phyloP scores from a whole-genome alignment of 1,284 basidiomycete species.

The Crocinoboletus sp. region DNA sequence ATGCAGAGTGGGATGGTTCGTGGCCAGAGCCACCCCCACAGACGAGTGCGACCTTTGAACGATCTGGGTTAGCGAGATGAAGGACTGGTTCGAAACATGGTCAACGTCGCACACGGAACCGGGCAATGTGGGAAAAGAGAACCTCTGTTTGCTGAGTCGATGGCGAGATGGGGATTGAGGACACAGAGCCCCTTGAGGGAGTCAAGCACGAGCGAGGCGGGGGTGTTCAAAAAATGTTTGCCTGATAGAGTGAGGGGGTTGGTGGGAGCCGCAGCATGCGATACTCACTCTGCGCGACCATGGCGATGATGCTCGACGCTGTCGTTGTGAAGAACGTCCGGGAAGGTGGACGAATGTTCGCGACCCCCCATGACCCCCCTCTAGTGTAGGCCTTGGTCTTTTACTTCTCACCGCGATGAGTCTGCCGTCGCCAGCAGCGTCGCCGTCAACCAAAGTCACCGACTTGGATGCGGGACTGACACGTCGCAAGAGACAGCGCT shows the following conservation, averaged over 20 bases:
- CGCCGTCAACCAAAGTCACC: slow-evolving; percentile 24
- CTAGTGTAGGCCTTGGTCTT: neutral
- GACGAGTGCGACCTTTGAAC: slow-evolving; percentile 73
- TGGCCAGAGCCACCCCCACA: slow-evolving; percentile 92
- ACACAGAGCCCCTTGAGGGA: slow-evolving; percentile 70
- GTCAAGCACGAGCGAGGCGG: slow-evolving; percentile 69
- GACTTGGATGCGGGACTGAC: slow-evolving; percentile 24
- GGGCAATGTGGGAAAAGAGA: neutral
- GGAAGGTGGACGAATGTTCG: slow-evolving; percentile 2
- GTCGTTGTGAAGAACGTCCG: slow-evolving; percentile 1
- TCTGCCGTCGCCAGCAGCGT: slow-evolving; percentile 32
- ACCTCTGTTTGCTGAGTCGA: slow-evolving; percentile 70
- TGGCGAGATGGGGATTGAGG: slow-evolving; percentile 63
- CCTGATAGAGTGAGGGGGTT: slow-evolving; percentile 26
- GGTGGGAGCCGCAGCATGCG: neutral
- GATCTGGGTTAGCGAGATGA: slow-evolving; percentile 52
- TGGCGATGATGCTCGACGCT: slow-evolving; percentile 2
- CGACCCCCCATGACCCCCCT: slow-evolving; percentile 10
- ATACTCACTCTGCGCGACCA: slow-evolving; percentile 28
- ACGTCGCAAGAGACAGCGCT: slow-evolving; percentile 46
- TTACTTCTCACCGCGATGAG: slow-evolving; percentile 29
- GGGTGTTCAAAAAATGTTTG: slow-evolving; percentile 76
- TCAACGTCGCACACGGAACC: neutral
- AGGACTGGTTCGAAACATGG: slow-evolving; percentile 46
- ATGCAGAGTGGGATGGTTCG: slow-evolving; percentile 84